These are phyloP conservation scores for Phytophthora aleatoria DNA, from an alignment of 352 stramenopile genomes.

Conservation along the genomic window DNA sequence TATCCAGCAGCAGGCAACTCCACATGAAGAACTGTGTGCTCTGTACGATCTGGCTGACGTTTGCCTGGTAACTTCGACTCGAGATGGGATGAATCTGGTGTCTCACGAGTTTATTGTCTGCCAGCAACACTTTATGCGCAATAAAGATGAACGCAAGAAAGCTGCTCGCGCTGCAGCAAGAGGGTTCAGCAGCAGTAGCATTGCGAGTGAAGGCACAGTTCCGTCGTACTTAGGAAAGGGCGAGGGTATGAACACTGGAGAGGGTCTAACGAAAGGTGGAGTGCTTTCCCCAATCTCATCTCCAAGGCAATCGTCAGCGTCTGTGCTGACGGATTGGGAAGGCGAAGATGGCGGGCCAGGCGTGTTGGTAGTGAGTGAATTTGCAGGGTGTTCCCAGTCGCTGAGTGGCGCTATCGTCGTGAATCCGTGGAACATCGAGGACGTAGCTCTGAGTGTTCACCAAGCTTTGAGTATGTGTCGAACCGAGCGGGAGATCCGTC, in stretches of 20 bases:
- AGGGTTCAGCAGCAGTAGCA: slow-evolving; percentile 3
- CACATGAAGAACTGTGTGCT: slow-evolving; percentile 87
- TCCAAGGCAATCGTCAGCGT: slow-evolving; percentile 33
- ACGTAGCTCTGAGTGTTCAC: slow-evolving; percentile 81
- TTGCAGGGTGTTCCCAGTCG: slow-evolving; percentile 88
- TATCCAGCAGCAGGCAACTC: slow-evolving; percentile 81
- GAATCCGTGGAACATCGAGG: slow-evolving; percentile 90
- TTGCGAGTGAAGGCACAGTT: slow-evolving; percentile 1
- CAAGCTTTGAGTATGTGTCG: slow-evolving; percentile 85
- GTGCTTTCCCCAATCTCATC: slow-evolving; percentile 32
- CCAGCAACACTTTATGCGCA: slow-evolving; percentile 85
- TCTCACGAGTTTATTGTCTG: slow-evolving; percentile 90
- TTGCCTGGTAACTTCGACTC: slow-evolving; percentile 87
- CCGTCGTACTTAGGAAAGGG: not conserved
- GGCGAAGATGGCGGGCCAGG: slow-evolving; percentile 81
- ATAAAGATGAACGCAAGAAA: slow-evolving; percentile 72
- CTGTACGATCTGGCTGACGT: slow-evolving; percentile 90
- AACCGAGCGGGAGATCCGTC: slow-evolving; percentile 84
- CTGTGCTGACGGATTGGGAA: slow-evolving; percentile 75
- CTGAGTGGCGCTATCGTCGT: slow-evolving; percentile 86
- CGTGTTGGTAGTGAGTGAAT: slow-evolving; percentile 89
- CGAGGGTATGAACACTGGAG: not conserved
- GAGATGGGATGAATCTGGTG: slow-evolving; percentile 92
- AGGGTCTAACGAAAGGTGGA: slow-evolving; percentile 10
- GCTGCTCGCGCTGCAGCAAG: slow-evolving; percentile 37